A percentile compares a stretch with the other conserved stretches of the same genome.
phyloP scores from a whole-genome alignment of 2,329 filamentous ascomycete species.

The Hypoxylon sp. region DNA sequence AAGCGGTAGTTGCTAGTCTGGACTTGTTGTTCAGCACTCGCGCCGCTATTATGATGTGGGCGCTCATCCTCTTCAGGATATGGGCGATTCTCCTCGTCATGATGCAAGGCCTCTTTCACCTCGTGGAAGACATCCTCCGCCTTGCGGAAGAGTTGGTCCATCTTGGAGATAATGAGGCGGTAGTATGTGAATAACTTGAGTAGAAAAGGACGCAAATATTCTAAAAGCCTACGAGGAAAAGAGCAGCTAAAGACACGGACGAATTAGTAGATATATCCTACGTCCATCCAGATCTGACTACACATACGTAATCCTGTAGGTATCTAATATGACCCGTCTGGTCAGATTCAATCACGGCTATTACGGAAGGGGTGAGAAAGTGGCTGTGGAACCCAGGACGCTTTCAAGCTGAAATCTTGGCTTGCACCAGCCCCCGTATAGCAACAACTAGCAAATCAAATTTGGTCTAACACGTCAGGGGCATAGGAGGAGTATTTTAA shows the following conservation, averaged over 20 bases:
- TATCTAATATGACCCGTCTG: constrained; percentile 13
- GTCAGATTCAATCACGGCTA: constrained; percentile 27
- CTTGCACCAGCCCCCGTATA: constrained; percentile 39
- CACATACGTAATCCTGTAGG: constrained; percentile 12
- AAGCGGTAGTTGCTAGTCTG: constrained; percentile 63
- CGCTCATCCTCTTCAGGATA: too few species aligned
- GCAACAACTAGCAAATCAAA: constrained; percentile 31
- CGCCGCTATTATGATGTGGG: constrained; percentile 4
- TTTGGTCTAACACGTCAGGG: constrained; percentile 26
- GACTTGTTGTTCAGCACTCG: constrained; percentile 18
- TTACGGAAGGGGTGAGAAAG: constrained; percentile 34
- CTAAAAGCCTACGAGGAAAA: constrained; percentile 9
- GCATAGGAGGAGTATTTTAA: constrained; percentile 1
- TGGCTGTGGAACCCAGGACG: constrained; percentile 24
- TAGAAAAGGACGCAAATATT: constrained; percentile 7
- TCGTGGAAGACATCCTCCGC: constrained; percentile 59
- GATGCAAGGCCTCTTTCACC: constrained; percentile 56
- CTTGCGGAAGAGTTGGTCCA: constrained; percentile 61
- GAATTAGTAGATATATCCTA: constrained; percentile 7
- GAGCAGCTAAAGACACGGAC: background rate
- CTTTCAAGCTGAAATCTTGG: constrained; percentile 40
- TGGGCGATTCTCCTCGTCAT: constrained; percentile 24
- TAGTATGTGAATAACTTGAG: constrained; percentile 6
- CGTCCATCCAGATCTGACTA: constrained; percentile 6
- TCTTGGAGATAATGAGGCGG: constrained; percentile 41